Percentiles rank a stretch among this genome's conserved stretches.
These are phyloP conservation scores for Metschnikowia hibisci DNA, from an alignment of 805 yeast species.

Conservation along the genomic window DNA sequence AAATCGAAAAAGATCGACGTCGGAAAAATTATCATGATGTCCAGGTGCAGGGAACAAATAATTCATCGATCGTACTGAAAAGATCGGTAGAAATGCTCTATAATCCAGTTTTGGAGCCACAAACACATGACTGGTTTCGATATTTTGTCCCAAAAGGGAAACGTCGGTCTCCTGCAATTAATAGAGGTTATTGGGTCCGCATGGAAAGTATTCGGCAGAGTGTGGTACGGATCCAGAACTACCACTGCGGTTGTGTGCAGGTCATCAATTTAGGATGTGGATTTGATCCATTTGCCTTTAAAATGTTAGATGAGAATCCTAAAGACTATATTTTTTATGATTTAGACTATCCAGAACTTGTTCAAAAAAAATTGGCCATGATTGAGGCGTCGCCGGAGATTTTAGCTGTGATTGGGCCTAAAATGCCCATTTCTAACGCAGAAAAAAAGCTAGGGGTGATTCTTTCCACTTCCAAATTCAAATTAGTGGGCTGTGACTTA, in stretches of 20 bases:
- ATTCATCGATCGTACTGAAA: slow-evolving; percentile 78
- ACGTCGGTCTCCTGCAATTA: slow-evolving; percentile 74
- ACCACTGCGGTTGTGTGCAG: slow-evolving; percentile 26
- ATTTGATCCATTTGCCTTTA: slow-evolving; percentile 46
- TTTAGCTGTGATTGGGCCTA: slow-evolving; percentile 39
- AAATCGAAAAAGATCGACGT: slow-evolving; percentile 43
- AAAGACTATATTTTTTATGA: slow-evolving; percentile 51
- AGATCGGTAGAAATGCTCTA: slow-evolving; percentile 72
- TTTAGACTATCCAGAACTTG: slow-evolving; percentile 71
- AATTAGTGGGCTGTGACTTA: slow-evolving; percentile 64
- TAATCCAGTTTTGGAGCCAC: slow-evolving; percentile 28
- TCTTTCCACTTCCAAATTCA: slow-evolving; percentile 31
- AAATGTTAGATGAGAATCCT: slow-evolving; percentile 26
- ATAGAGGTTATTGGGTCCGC: slow-evolving; percentile 79
- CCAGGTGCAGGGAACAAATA: slow-evolving; percentile 80
- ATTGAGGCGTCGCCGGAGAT: slow-evolving; percentile 49
- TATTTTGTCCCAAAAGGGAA: slow-evolving; percentile 63
- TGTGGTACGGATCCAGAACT: slow-evolving; percentile 43
- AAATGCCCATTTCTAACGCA: neutral
- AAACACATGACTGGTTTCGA: slow-evolving; percentile 50
- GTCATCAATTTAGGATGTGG: slow-evolving; percentile 80
- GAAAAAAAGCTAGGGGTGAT: slow-evolving; percentile 19
- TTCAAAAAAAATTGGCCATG: slow-evolving; percentile 50
- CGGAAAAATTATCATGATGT: slow-evolving; percentile 53
- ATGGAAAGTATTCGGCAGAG: slow-evolving; percentile 62